These are phyloP conservation scores for Rhizopus stolonifer DNA, from an alignment of 371 early-diverging fungal species.

Conservation along the genomic window DNA sequence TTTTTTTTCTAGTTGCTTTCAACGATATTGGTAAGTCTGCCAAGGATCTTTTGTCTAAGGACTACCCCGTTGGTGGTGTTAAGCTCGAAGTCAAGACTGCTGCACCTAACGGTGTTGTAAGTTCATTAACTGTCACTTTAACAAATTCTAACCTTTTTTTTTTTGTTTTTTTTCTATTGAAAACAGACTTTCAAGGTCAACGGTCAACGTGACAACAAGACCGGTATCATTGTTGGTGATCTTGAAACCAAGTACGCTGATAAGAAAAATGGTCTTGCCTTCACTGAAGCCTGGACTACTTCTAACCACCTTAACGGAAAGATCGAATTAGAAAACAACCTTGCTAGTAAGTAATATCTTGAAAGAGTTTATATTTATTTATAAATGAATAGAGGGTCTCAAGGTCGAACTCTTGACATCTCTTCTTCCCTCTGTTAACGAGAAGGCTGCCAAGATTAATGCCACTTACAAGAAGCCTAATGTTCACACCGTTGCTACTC, in stretches of 20 bases:
- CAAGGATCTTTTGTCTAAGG: constrained; percentile 95
- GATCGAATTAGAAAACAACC: constrained; percentile 91
- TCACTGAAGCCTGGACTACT: constrained; percentile 96
- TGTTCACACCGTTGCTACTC: constrained; percentile 46
- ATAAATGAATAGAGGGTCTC: constrained; percentile 41
- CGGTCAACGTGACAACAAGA: constrained; percentile 92
- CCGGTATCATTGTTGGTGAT: constrained; percentile 92
- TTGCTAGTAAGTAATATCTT: constrained; percentile 66
- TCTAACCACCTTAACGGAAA: constrained; percentile 88
- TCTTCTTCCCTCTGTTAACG: constrained; percentile 46
- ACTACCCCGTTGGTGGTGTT: constrained; percentile 91
- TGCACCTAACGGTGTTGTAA: constrained; percentile 92
- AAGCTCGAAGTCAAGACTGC: constrained; percentile 97
- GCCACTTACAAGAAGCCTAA: constrained; percentile 51
- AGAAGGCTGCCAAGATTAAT: constrained; percentile 49
- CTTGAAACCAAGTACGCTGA: constrained; percentile 95
- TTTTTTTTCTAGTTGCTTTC: constrained; percentile 59
- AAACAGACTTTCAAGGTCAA: constrained; percentile 90
- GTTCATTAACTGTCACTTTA: no score
- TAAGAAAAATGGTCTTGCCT: constrained; percentile 87
- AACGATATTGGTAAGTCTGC: constrained; percentile 93
- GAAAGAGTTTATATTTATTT: constrained; percentile 1
- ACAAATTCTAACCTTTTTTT: no score
- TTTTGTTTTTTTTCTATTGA: no score
- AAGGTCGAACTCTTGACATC: constrained; percentile 50